Conservation (phyloP, 768 basidiomycete species). For the Naematelia aurantialba region DNA sequence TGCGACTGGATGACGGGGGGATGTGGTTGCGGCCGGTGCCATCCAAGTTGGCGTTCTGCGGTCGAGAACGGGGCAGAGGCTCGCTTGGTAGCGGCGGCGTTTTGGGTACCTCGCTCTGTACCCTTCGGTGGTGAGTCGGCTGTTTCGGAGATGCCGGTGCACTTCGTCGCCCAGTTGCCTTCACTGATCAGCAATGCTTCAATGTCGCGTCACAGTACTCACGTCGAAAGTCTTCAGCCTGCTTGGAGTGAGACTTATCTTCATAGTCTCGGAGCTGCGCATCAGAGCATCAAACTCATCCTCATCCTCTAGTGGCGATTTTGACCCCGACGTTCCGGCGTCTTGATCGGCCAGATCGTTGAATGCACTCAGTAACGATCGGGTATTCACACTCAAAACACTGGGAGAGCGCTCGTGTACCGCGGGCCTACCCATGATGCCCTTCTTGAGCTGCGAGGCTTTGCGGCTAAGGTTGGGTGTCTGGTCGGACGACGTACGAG, state of each 20-base stretch:
- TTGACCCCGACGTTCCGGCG: slow-evolving; percentile 10
- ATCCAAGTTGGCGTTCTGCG: background rate
- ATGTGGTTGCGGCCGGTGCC: background rate
- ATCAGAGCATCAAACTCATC: slow-evolving; percentile 92
- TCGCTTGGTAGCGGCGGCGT: slow-evolving; percentile 1
- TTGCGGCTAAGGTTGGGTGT: background rate
- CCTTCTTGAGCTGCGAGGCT: slow-evolving; percentile 8
- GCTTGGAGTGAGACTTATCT: slow-evolving; percentile 91
- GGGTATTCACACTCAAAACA: slow-evolving; percentile 30
- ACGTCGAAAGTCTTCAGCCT: slow-evolving; percentile 91
- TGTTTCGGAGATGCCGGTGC: slow-evolving; percentile 1
- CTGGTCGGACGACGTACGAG: background rate
- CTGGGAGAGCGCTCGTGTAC: slow-evolving; percentile 29
- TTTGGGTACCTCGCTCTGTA: background rate
- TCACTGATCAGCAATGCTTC: background rate
- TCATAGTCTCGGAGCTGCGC: slow-evolving; percentile 85
- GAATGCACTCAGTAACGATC: slow-evolving; percentile 31
- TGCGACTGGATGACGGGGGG: background rate
- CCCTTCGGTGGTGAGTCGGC: background rate
- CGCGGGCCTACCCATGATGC: background rate
- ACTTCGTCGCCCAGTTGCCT: slow-evolving; percentile 2
- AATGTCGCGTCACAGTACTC: slow-evolving; percentile 43
- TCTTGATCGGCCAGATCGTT: slow-evolving; percentile 22
- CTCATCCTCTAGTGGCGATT: slow-evolving; percentile 45
- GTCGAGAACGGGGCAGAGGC: background rate